Evolutionary conservation across 2,329 filamentous ascomycete species (phyloP), one percentile per base, ranked within the genome.

Genomic region (Hypoxylon sp.): DNA sequence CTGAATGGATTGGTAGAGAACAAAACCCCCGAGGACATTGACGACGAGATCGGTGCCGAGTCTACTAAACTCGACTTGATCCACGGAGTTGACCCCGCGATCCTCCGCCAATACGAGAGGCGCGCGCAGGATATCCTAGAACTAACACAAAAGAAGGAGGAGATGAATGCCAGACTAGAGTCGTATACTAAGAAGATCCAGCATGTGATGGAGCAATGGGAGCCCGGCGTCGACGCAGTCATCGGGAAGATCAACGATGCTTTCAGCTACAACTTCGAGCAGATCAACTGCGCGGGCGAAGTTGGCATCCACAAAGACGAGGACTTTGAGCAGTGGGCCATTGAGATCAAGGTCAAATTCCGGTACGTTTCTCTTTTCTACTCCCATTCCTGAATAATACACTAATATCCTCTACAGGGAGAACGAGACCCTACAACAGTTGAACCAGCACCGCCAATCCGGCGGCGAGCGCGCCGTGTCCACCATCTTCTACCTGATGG

Each of bases 401-500:
- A 27, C 6, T 13, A n/a, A 72, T 27, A 5, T 27, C 25, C 1
- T 27, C 25, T 3, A 27, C 79, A 91, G 91, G 60, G 91, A 95
- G 77, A 89, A 91, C 77, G 96, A 98, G 79, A 88, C 88, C 2
- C 89, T 98, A 3, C 93, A 95, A 69, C 85, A 95, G 31, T 90
- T 99, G 25, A 92, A 97, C 75, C 91, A 93, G 49, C 95, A 98
- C 79, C 93, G 96, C 5, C 96, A 99, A 80, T 98, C 95, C 1
- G 96, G 96, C 75, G 96, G 96, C 71, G 96, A 99, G 83, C 92
- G 96, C 66, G 94, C 96, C 25, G 95, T 99, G 22, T 97, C 94
- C 22, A 99, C 96, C 13, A 97, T 98, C 77, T 99, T 98, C 86
- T 99, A 97, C 82, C 93, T 99, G 63, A 98, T 99, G 95, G 94